Evolutionary conservation across 495 filamentous ascomycete species (phyloP), one percentile per base, ranked within the genome.

Genomic region (Aspergillus incahuasiensis): DNA sequence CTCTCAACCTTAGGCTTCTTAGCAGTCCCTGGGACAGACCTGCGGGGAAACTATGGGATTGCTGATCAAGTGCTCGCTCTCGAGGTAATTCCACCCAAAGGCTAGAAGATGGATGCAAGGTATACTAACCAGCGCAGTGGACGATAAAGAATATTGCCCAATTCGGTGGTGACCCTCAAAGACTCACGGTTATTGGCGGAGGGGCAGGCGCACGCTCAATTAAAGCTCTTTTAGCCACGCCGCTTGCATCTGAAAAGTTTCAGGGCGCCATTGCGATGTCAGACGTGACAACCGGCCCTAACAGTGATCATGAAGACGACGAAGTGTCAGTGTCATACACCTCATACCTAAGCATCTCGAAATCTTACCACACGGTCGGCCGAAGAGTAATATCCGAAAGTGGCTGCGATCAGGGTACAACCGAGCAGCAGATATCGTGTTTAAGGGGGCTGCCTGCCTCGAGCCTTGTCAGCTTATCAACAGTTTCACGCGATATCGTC

Each of bases 401-500:
- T 0, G 66, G 65, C 16, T 78, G 76, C 59, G 71, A 55, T 28
- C 61, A 69, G 38, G 61, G 55, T 1, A 50, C 56, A 8, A 58
- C 73, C n/a, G 48, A 54, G 2, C 59, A 58, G 15, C 68, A 74
- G 53, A 67, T 79, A 22, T 58, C 60, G 8, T 79, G 76, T 50
- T 60, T 79, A 7, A 55, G 65, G 42, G 53, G 60, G 38, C 57
- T 71, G 13, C 65, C 70, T 2, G 71, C 70, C 11, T 53, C 51
- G 2, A 64, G 56, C 7, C 61, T 77, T 16, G 63, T 65, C 8
- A 54, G 45, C 21, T 51, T 72, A 4, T 15, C 50, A 6, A 70
- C 68, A 5, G 72, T 76, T 32, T 71, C 74, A 24, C 68, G 68
- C 28, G 70, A 74, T 43, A 68, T 78, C 11, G 71, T 79, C 32